These are phyloP conservation scores for Prunus padus DNA, from an alignment of 306 rosid species.

Conservation along the genomic window DNA sequence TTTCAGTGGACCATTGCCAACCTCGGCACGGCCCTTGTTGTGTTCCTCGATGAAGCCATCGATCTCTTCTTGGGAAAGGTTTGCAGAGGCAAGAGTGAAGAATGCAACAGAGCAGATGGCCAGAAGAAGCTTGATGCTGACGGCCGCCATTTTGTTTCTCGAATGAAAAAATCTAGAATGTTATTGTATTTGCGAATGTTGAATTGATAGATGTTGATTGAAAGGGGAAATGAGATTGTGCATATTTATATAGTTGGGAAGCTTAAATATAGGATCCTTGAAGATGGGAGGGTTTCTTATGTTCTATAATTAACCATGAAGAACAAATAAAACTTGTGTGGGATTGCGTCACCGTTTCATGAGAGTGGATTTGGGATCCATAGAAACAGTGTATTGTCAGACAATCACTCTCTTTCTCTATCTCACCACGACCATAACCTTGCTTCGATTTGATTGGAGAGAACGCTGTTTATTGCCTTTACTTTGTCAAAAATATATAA, in stretches of 20 bases:
- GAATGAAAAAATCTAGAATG: no score
- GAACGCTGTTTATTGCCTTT: no score
- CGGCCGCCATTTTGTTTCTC: neutral
- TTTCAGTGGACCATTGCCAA: neutral
- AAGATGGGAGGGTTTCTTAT: neutral
- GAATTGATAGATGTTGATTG: no score
- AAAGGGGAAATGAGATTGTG: neutral
- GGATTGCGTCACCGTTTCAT: no score
- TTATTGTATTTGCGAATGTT: neutral
- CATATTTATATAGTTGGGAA: neutral
- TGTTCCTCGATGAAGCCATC: slow-evolving; percentile 27
- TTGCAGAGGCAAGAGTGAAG: neutral
- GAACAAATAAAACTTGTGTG: no score
- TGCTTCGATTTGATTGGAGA: no score
- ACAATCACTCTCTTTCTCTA: no score
- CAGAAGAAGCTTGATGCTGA: neutral
- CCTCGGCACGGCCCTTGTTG: slow-evolving; percentile 23
- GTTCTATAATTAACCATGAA: neutral
- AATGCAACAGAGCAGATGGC: neutral
- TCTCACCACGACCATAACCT: no score
- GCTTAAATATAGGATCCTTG: neutral
- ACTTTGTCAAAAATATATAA: no score
- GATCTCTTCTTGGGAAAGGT: neutral
- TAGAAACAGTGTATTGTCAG: neutral
- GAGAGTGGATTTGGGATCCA: no score